phyloP scores from a whole-genome alignment of 1,139 yeast genomes.

The Sugiyamaella japonica region DNA sequence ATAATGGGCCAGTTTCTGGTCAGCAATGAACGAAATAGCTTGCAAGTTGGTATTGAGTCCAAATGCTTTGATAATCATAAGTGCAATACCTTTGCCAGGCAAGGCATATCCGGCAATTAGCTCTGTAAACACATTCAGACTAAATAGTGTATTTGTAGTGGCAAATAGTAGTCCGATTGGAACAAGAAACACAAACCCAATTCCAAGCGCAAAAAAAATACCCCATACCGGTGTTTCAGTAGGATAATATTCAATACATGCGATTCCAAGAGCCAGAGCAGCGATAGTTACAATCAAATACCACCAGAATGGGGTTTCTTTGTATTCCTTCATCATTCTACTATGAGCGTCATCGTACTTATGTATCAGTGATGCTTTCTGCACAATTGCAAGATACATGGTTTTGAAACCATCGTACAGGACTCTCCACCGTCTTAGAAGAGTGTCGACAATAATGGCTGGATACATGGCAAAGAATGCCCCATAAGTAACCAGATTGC shows the following conservation, averaged over 20 bases:
- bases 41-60: constrained; percentile 62
- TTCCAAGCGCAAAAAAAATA: constrained; percentile 56
- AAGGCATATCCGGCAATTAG: constrained; percentile 61
- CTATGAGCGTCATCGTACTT: constrained; percentile 54
- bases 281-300: constrained; percentile 50
- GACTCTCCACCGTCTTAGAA: constrained; percentile 31
- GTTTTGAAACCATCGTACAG: constrained; percentile 30
- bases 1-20: constrained; percentile 61
- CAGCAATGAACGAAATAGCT: constrained; percentile 56
- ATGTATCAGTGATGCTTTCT: constrained; percentile 5
- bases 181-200: constrained; percentile 56
- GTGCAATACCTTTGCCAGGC: constrained; percentile 63
- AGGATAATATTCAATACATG: constrained; percentile 49
- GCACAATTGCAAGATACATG: constrained; percentile 16
- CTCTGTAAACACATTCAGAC: constrained; percentile 60
- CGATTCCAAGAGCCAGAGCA: constrained; percentile 52
- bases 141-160: constrained; percentile 57
- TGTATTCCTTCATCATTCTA: constrained; percentile 54
- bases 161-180: constrained; percentile 49
- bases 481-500: constrained; percentile 55
- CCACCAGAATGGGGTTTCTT: constrained; percentile 67
- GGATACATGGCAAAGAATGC: constrained; percentile 61
- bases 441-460: constrained; percentile 50
- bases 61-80: constrained; percentile 58
- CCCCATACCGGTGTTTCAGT: constrained; percentile 53